phyloP scores from a whole-genome alignment of 768 basidiomycete genomes.

The Lactarius vividus region DNA sequence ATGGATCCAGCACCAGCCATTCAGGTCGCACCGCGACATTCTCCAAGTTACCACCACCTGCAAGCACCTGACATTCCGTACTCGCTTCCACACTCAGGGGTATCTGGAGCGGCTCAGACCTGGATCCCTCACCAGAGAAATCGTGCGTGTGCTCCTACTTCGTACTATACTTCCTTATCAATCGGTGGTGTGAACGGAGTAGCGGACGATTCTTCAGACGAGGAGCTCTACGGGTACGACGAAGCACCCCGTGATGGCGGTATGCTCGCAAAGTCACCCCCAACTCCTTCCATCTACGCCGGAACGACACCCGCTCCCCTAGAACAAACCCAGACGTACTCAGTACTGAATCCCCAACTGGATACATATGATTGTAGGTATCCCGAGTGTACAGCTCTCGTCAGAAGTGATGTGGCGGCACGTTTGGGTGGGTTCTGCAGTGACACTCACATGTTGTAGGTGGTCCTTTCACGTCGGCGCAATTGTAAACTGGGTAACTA shows the following conservation, averaged over 20 bases:
- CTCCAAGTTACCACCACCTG: background rate
- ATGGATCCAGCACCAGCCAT: background rate
- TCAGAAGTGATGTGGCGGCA: background rate
- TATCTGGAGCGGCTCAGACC: background rate
- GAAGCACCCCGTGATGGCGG: background rate
- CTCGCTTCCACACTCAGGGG: background rate
- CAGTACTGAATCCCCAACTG: background rate
- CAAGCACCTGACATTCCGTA: background rate
- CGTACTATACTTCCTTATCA: background rate
- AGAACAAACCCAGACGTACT: background rate
- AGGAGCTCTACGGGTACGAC: background rate
- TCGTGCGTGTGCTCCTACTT: background rate
- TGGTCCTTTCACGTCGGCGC: background rate
- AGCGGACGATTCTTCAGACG: background rate
- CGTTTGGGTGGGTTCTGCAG: conserved; percentile 11
- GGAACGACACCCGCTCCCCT: background rate
- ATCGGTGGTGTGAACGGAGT: background rate
- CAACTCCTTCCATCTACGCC: background rate
- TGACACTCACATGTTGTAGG: background rate
- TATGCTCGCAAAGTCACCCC: background rate
- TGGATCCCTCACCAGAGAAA: background rate
- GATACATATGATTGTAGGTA: background rate
- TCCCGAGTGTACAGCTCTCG: background rate
- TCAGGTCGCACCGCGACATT: background rate
- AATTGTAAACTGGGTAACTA: too few species aligned